phyloP scores from a whole-genome alignment of 108 stramenopile species.

The Mediolabrus comicus region DNA sequence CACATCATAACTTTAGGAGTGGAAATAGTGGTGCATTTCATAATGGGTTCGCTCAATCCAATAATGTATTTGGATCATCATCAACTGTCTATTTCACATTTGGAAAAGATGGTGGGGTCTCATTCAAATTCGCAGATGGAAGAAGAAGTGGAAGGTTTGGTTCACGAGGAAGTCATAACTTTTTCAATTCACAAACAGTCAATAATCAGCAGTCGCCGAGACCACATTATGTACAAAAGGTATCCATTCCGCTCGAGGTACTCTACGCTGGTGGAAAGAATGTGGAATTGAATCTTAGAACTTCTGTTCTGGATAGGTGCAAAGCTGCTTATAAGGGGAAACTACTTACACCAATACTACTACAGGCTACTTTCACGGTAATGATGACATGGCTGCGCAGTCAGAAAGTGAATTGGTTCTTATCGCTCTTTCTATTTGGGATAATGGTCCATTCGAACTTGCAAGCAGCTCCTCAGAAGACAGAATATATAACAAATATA shows the following conservation, averaged over 20 bases:
- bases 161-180: conserved; percentile 3
- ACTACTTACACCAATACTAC: conserved; percentile 24
- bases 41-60: neutral
- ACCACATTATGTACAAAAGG: conserved; percentile 66
- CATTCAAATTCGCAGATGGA: conserved; percentile 21
- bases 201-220: conserved; percentile 14
- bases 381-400: conserved; percentile 45
- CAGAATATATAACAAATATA: conserved; percentile 29
- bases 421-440: conserved; percentile 38
- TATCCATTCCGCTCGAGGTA: conserved; percentile 55
- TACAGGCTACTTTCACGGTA: conserved; percentile 41
- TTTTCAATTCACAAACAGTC: conserved; percentile 1
- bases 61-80: neutral
- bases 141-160: neutral
- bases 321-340: conserved; percentile 61
- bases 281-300: conserved; percentile 38
- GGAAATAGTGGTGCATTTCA: conserved; percentile 11
- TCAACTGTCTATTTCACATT: conserved; percentile 39
- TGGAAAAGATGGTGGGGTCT: conserved; percentile 14
- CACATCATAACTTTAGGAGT: conserved; percentile 2
- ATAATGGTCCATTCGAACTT: conserved; percentile 48
- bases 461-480: conserved; percentile 44
- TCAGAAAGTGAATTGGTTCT: conserved; percentile 32
- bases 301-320: conserved; percentile 52
- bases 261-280: conserved; percentile 49